Conservation (phyloP, 371 early-diverging fungal species). For the Mucor sp. region DNA sequence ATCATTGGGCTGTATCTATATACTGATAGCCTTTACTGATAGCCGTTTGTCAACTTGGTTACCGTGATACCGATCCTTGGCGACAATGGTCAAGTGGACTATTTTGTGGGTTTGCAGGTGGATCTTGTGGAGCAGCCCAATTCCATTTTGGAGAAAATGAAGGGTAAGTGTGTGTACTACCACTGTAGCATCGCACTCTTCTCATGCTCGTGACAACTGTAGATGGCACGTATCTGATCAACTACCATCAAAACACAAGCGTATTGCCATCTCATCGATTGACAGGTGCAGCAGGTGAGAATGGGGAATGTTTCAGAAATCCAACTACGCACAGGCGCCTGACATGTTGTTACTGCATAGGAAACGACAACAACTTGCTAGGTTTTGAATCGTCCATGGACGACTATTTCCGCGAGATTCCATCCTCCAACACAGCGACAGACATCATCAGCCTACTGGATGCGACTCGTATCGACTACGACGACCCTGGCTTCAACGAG, state of each 20-base stretch:
- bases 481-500: slow-evolving; percentile 12
- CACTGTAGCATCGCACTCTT: neutral
- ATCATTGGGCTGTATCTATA: neutral
- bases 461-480: slow-evolving; percentile 2
- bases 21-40: neutral
- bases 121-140: slow-evolving; percentile 67
- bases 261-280: neutral
- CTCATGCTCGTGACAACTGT: neutral
- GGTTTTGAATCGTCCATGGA: slow-evolving; percentile 1
- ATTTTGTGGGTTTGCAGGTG: slow-evolving; percentile 68
- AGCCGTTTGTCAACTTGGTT: slow-evolving; percentile 71
- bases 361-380: neutral
- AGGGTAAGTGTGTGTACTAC: slow-evolving; percentile 11
- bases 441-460: slow-evolving; percentile 6
- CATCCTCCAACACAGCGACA: neutral
- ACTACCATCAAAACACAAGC: slow-evolving; percentile 25
- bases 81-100: slow-evolving; percentile 41
- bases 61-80: slow-evolving; percentile 63
- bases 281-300: neutral
- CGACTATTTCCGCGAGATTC: slow-evolving; percentile 27
- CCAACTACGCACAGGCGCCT: neutral
- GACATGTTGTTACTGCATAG: neutral
- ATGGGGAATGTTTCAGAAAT: neutral
- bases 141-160: slow-evolving; percentile 57
- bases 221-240: slow-evolving; percentile 29